These are phyloP conservation scores for Tranzscheliella williamsii DNA, from an alignment of 1,284 basidiomycete genomes.

Conservation along the genomic window DNA sequence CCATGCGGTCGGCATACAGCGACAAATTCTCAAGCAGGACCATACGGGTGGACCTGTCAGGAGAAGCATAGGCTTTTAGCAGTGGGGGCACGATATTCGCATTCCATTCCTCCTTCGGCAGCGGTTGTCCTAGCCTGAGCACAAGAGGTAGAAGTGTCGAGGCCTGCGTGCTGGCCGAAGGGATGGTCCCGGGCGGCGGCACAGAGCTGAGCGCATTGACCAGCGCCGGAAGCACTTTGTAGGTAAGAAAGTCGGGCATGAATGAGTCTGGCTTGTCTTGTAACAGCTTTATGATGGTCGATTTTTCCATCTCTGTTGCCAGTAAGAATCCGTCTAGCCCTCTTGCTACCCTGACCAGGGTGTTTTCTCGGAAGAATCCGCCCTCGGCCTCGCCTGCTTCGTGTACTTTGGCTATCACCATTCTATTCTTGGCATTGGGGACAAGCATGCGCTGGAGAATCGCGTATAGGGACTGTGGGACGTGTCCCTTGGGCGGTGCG, in stretches of 20 bases:
- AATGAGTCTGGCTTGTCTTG: conserved; percentile 62
- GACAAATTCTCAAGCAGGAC: conserved; percentile 83
- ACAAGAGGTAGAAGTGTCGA: conserved; percentile 52
- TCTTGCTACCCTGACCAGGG: conserved; percentile 79
- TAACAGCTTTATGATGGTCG: conserved; percentile 62
- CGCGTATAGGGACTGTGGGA: conserved; percentile 77
- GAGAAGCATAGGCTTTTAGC: conserved; percentile 46
- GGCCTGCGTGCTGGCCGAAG: conserved; percentile 33
- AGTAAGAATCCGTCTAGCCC: conserved; percentile 86
- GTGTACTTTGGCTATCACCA: conserved; percentile 65
- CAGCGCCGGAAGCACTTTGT: conserved; percentile 84
- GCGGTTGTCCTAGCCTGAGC: conserved; percentile 40
- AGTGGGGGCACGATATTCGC: conserved; percentile 35
- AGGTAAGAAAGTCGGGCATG: conserved; percentile 82
- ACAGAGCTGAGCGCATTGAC: conserved; percentile 69
- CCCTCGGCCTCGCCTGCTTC: conserved; percentile 56
- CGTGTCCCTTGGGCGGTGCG: conserved; percentile 73
- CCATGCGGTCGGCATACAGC: conserved; percentile 83
- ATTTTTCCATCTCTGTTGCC: conserved; percentile 79
- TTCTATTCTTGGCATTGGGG: conserved; percentile 78
- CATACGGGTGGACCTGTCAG: conserved; percentile 88
- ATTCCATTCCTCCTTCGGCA: conserved; percentile 46
- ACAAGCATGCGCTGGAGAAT: conserved; percentile 84
- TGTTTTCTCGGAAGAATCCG: conserved; percentile 84
- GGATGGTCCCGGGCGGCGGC: conserved; percentile 31